Evolutionary conservation across 108 stramenopile species (phyloP), one percentile per base, ranked within the genome.

Genomic region (Phaeodactylum tricornutum): DNA sequence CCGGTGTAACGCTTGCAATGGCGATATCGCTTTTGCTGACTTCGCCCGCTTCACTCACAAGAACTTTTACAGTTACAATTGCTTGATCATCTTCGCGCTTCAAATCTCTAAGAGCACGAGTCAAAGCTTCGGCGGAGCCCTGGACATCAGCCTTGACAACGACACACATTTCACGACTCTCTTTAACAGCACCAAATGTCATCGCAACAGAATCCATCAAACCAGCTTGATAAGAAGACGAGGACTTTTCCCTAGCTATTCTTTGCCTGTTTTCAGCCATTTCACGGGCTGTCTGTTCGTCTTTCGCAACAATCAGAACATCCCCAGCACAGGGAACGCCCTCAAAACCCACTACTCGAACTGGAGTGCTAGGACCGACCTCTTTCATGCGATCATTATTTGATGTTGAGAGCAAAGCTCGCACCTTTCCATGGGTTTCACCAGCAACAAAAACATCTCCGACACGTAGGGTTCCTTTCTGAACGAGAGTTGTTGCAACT

Each of bases 361-460:
- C 74, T 19, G 92, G 95, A n/a, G 66, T 74, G 32, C 87, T 85
- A n/a, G 98, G 96, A 1, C 72, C 75, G 4, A 86, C 94, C 55
- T 82, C 82, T 51, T 93, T 71, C 38, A 92, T 50, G 22, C 87
- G 66, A 6, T 79, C 82, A 55, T 85, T 86, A 51, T 87, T 79
- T 16, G 39, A 47, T 3, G 72, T 64, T 3, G 71, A 83, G 50
- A 86, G 76, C 34, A 93, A 64, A 15, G 89, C 81, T 36, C 84
- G 72, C 27, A 95, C 93, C 59, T 75, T 81, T 19, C 94, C 95
- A 51, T 74, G 80, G 4, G 92, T 79, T 51, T 77, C 75, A 37
- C 98, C 96, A 0, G 93, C 94, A 5, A 94, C 87, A 50, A 98
- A 95, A 29, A 64, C 48, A 48, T 99, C 96, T 12, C 97, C 96